Evolutionary conservation across 2,329 filamentous ascomycete species (phyloP), one percentile per base, ranked within the genome.

Genomic region (Fusarium beomiforme): DNA sequence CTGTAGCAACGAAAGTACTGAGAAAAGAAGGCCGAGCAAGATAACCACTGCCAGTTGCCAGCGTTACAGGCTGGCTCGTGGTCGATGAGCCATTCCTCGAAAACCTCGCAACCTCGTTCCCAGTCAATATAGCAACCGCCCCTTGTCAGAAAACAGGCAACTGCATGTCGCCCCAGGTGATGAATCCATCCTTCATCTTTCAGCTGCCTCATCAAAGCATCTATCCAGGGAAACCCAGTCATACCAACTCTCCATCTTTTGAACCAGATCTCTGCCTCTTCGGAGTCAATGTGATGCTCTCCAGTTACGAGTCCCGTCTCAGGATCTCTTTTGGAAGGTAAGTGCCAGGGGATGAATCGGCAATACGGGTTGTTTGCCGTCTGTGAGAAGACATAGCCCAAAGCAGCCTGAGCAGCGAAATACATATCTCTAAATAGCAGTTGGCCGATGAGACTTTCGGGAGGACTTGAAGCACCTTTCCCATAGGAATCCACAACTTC

Each of bases 351-450:
- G 17, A 95, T 88, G 79, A 94, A 94, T n/a, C 92, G 86, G 41
- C 88, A 91, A 69, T 91, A 82, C 1, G 85, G 79, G 74, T 95
- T 95, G 37, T 87, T 87, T 51, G 87, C 82, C 2, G 90, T 91
- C 74, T 93, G 91, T 2, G 82, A 84, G 72, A 93, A 94, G 1
- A 82, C 75, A 34, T 86, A 83, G 0, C 92, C 92, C 3, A 94
- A 81, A 0, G 88, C 85, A 2, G 92, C 91, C 77, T 95, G 92
- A 0, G 92, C 92, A 17, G 88, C 92, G 73, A 95, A 94, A 79
- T 94, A 95, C 92, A 95, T 95, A 77, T 95, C 92, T 19, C 92
- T 86, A 78, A 95, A 95, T 14, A 94, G 83, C 2, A 95, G 80
- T 73, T 95, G 92, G 5, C 92, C 92, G 0, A 87, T 90, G 19